Percentiles rank a stretch among this genome's conserved stretches.
Conservation (phyloP, 129 eudicot species). For the Deinandra increscens region DNA sequence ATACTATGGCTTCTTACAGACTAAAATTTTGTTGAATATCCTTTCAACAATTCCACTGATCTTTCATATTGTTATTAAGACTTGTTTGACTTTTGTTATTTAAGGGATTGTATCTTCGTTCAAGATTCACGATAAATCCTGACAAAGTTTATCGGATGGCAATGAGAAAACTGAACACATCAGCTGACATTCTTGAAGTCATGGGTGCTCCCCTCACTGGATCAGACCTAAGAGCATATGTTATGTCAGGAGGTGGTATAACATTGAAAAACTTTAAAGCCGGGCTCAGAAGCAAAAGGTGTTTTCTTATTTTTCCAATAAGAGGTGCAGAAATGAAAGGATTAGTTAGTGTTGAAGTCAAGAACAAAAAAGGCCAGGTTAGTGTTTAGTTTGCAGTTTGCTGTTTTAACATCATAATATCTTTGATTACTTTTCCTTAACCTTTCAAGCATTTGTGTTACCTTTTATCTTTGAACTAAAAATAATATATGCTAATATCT, state of each 20-base stretch:
- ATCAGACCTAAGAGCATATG: conserved; percentile 92
- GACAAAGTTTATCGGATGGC: conserved; percentile 97
- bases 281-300: conserved; percentile 66
- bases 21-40: background rate
- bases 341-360: conserved; percentile 86
- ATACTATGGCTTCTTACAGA: background rate
- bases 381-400: conserved; percentile 1
- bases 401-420: conserved; percentile 2
- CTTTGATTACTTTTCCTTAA: background rate
- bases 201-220: conserved; percentile 98
- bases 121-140: conserved; percentile 78
- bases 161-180: conserved; percentile 82
- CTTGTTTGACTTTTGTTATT: conserved; percentile 24
- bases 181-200: conserved; percentile 88
- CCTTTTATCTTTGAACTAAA: background rate
- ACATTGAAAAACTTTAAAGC: conserved; percentile 71
- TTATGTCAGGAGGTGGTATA: conserved; percentile 97
- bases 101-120: conserved; percentile 84
- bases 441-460: conserved; percentile 2
- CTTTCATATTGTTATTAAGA: conserved; percentile 9
- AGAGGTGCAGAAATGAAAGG: conserved; percentile 92
- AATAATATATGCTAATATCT: background rate
- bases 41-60: background rate
- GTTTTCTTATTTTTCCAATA: conserved; percentile 91
- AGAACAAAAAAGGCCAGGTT: conserved; percentile 90